phyloP scores from a whole-genome alignment of 805 yeast genomes.

The Wickerhamomyces bovis region DNA sequence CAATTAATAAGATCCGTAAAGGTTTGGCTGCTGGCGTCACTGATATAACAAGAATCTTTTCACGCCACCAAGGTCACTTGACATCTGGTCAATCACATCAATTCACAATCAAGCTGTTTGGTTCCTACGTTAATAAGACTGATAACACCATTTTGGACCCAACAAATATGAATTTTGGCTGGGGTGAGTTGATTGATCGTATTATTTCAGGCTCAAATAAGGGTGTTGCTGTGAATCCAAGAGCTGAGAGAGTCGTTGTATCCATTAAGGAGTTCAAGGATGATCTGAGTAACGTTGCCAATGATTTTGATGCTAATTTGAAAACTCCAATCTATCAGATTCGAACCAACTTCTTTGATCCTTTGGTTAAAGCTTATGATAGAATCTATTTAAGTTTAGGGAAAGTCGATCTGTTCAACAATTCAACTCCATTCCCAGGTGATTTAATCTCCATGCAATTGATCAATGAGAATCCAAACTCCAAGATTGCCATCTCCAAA shows the following conservation, averaged over 20 bases:
- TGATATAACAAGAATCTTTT: conserved; percentile 74
- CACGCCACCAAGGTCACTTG: conserved; percentile 54
- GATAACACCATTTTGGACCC: conserved; percentile 31
- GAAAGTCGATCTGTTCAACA: conserved; percentile 31
- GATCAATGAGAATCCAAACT: conserved; percentile 46
- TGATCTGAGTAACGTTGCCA: conserved; percentile 28
- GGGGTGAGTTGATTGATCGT: conserved; percentile 84
- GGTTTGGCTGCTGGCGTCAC: conserved; percentile 89
- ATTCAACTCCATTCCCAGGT: conserved; percentile 26
- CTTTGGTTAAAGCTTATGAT: conserved; percentile 53
- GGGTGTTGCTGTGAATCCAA: conserved; percentile 76
- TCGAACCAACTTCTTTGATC: conserved; percentile 58
- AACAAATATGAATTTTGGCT: conserved; percentile 54
- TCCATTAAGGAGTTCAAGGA: conserved; percentile 69
- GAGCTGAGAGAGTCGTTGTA: conserved; percentile 66
- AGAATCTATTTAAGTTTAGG: conserved; percentile 55
- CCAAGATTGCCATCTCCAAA: conserved; percentile 51
- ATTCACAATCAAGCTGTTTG: conserved; percentile 64
- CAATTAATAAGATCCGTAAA: conserved; percentile 45
- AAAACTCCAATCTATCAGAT: conserved; percentile 57
- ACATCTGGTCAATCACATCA: conserved; percentile 62
- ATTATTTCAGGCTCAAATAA: conserved; percentile 67
- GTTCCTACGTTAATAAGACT: conserved; percentile 49
- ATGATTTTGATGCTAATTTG: conserved; percentile 30
- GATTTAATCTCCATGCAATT: conserved; percentile 39